phyloP scores from a whole-genome alignment of 257 asterid genomes.

The Fraxinus quadrangulata region DNA sequence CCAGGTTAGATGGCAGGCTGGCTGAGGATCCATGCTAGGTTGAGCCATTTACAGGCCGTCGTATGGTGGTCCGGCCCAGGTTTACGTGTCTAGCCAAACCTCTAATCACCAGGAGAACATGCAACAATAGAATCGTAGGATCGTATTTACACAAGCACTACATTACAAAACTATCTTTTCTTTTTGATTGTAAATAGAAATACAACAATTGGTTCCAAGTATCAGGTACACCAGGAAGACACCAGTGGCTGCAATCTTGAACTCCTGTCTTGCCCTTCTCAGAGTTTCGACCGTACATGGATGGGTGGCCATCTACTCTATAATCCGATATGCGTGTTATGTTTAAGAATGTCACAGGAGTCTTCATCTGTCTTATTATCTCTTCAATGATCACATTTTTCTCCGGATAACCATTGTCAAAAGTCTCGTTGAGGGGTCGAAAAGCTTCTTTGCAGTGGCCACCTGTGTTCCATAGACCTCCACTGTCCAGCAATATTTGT shows the following conservation, averaged over 20 bases:
- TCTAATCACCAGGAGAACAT: background rate
- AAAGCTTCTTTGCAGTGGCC: conserved; percentile 88
- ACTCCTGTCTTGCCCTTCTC: conserved; percentile 32
- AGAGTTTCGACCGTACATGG: conserved; percentile 62
- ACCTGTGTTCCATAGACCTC: conserved; percentile 86
- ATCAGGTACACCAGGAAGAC: conserved; percentile 97
- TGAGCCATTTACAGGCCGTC: background rate
- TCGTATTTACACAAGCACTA: background rate
- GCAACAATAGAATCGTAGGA: background rate
- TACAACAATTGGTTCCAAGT: conserved; percentile 80
- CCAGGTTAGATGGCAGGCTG: background rate
- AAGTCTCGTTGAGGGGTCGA: conserved; percentile 51
- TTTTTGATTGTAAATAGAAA: conserved; percentile 42
- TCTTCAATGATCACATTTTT: conserved; percentile 62
- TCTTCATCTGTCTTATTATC: conserved; percentile 66
- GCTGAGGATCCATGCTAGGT: background rate
- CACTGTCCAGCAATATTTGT: conserved; percentile 39
- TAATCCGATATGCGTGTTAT: conserved; percentile 72
- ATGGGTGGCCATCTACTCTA: conserved; percentile 90
- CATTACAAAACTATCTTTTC: conserved; percentile 20
- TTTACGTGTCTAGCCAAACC: background rate
- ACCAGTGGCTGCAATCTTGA: conserved; percentile 99
- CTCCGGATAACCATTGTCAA: conserved; percentile 41
- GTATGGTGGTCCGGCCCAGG: background rate
- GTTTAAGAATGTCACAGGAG: conserved; percentile 58